These are phyloP conservation scores for Trichoderma hamatum DNA, from an alignment of 2,329 filamentous ascomycete species.

Conservation along the genomic window DNA sequence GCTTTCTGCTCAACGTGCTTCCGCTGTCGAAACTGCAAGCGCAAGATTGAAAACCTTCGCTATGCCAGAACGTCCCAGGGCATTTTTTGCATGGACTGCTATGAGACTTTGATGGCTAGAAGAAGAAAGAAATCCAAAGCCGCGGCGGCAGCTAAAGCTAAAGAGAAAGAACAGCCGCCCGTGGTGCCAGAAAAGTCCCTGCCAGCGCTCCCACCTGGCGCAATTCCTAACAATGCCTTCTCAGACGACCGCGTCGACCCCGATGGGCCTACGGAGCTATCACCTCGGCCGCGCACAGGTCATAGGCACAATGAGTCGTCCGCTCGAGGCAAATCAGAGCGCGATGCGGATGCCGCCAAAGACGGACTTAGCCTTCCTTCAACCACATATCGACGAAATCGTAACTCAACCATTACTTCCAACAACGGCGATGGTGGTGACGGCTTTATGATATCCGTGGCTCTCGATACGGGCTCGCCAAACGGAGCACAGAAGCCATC, in stretches of 20 bases:
- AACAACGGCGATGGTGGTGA: constrained; percentile 58
- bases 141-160: constrained; percentile 58
- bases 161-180: constrained; percentile 65
- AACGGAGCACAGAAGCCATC: constrained; percentile 58
- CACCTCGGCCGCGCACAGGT: constrained; percentile 60
- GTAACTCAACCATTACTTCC: constrained; percentile 68
- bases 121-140: constrained; percentile 84
- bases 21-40: constrained; percentile 95
- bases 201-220: constrained; percentile 83
- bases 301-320: constrained; percentile 58
- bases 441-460: constrained; percentile 76
- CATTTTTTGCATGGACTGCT: constrained; percentile 99
- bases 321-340: constrained; percentile 59
- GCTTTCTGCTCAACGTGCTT: constrained; percentile 98
- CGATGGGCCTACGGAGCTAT: constrained; percentile 67
- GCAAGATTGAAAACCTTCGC: constrained; percentile 96
- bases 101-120: constrained; percentile 93
- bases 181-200: constrained; percentile 88
- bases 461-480: constrained; percentile 68
- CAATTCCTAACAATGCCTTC: constrained; percentile 64
- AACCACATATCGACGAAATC: constrained; percentile 76
- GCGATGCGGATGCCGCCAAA: constrained; percentile 44
- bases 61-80: constrained; percentile 98
- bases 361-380: constrained; percentile 72
- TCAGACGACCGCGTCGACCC: constrained; percentile 61